These are phyloP conservation scores for Pugionium dolabratum DNA, from an alignment of 345 rosid species.

Conservation along the genomic window DNA sequence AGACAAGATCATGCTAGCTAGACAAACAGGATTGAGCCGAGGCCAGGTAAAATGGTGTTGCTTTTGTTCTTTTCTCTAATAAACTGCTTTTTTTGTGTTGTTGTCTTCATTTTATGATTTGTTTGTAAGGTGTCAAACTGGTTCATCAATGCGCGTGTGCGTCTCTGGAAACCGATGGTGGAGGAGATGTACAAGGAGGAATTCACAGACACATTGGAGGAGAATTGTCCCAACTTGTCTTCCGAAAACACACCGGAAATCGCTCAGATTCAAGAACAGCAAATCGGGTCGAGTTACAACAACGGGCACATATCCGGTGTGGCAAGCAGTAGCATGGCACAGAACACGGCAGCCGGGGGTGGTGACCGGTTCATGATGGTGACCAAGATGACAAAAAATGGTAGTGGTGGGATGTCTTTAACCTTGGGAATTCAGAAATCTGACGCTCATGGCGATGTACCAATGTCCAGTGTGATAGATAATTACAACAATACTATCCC, in stretches of 20 bases:
- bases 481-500: constrained; percentile 49
- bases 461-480: constrained; percentile 51
- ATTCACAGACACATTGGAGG: constrained; percentile 60
- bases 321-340: constrained; percentile 44
- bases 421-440: constrained; percentile 81
- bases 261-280: constrained; percentile 50
- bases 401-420: constrained; percentile 69
- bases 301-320: constrained; percentile 40
- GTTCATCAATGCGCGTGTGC: constrained; percentile 98
- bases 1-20: constrained; percentile 94
- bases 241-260: constrained; percentile 58
- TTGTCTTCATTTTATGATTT: background rate
- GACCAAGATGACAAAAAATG: constrained; percentile 61
- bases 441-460: constrained; percentile 50
- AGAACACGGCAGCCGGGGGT: constrained; percentile 42
- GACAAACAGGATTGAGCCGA: constrained; percentile 95
- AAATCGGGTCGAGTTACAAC: constrained; percentile 40
- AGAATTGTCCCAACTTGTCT: constrained; percentile 69
- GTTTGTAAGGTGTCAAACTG: constrained; percentile 80
- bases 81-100: background rate
- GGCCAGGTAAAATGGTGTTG: constrained; percentile 65
- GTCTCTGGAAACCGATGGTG: constrained; percentile 99
- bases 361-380: constrained; percentile 56
- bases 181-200: constrained; percentile 99
- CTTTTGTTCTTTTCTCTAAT: constrained; percentile 13